Conservation (phyloP, 2,329 filamentous ascomycete species). For the Colletotrichum sp. region DNA sequence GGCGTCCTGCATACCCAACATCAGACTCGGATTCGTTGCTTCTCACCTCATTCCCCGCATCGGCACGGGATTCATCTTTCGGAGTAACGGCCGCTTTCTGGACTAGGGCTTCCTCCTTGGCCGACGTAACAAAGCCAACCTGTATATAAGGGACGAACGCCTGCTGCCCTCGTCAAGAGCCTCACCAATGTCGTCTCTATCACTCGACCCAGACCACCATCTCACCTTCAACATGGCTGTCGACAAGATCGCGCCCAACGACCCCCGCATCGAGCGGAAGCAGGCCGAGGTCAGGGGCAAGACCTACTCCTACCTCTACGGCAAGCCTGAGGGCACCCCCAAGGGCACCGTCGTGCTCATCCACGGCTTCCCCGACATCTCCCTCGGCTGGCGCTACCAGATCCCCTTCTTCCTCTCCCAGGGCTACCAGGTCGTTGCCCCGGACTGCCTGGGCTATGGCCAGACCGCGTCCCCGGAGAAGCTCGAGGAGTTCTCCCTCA, state of each 20-base stretch:
- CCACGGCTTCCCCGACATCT: constrained; percentile 85
- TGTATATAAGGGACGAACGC: neutral
- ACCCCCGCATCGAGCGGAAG: constrained; percentile 70
- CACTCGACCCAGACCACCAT: neutral
- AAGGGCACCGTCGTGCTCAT: constrained; percentile 56
- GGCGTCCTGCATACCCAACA: neutral
- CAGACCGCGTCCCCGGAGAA: constrained; percentile 72
- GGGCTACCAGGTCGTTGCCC: constrained; percentile 79
- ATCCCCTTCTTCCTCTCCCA: constrained; percentile 77
- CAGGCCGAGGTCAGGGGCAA: constrained; percentile 69
- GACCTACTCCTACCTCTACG: constrained; percentile 72
- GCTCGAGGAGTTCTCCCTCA: constrained; percentile 61
- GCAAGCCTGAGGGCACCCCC: constrained; percentile 50
- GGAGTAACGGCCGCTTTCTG: neutral
- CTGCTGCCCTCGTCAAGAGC: neutral
- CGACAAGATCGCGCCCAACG: constrained; percentile 70
- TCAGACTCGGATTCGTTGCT: neutral
- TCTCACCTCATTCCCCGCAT: constrained; percentile 5
- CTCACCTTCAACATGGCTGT: constrained; percentile 48
- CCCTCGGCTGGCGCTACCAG: constrained; percentile 88
- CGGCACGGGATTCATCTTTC: neutral
- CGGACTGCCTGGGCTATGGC: constrained; percentile 88
- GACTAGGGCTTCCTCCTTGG: neutral
- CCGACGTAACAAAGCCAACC: neutral
- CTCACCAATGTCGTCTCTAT: neutral